Percentiles rank a stretch among this genome's conserved stretches.
Conservation (phyloP, 2,329 filamentous ascomycete species). For the Periconia sp. region DNA sequence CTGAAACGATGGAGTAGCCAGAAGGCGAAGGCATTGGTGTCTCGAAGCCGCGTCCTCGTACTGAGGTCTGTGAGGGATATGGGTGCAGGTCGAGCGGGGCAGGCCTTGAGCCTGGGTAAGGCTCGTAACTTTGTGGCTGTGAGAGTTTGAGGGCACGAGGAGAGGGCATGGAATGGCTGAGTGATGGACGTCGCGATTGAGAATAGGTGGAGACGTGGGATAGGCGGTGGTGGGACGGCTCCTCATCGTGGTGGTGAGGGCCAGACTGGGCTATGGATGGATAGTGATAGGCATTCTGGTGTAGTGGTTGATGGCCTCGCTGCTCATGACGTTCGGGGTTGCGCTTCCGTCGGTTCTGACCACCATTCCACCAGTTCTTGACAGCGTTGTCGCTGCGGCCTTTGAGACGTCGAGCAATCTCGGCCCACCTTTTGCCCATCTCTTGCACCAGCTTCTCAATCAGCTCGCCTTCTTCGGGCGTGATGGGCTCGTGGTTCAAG, state of each 20-base stretch:
- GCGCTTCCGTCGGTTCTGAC: conserved; percentile 73
- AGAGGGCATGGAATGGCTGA: conserved; percentile 28
- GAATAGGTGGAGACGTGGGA: conserved; percentile 29
- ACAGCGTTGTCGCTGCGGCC: conserved; percentile 93
- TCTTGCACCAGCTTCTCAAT: conserved; percentile 78
- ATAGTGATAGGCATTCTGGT: conserved; percentile 38
- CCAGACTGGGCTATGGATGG: conserved; percentile 20
- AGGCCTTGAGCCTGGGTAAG: conserved; percentile 34
- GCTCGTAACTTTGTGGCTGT: conserved; percentile 35
- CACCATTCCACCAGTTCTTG: conserved; percentile 98
- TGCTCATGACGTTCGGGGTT: conserved; percentile 38
- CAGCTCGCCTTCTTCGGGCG: conserved; percentile 70
- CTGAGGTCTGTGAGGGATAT: conserved; percentile 22
- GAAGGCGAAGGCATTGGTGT: conserved; percentile 65
- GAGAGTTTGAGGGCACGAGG: conserved; percentile 35
- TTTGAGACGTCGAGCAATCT: conserved; percentile 79
- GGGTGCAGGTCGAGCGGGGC: conserved; percentile 33
- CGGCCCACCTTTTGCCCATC: conserved; percentile 88
- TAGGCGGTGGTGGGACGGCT: conserved; percentile 4
- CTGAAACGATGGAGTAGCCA: conserved; percentile 64
- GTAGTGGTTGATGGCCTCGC: conserved; percentile 27
- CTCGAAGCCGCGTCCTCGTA: conserved; percentile 47
- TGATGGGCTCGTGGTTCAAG: conserved; percentile 75
- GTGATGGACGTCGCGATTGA: conserved; percentile 30
- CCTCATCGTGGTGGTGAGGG: conserved; percentile 31